These are phyloP conservation scores for Quercus mongolica DNA, from an alignment of 306 rosid species.

Conservation along the genomic window DNA sequence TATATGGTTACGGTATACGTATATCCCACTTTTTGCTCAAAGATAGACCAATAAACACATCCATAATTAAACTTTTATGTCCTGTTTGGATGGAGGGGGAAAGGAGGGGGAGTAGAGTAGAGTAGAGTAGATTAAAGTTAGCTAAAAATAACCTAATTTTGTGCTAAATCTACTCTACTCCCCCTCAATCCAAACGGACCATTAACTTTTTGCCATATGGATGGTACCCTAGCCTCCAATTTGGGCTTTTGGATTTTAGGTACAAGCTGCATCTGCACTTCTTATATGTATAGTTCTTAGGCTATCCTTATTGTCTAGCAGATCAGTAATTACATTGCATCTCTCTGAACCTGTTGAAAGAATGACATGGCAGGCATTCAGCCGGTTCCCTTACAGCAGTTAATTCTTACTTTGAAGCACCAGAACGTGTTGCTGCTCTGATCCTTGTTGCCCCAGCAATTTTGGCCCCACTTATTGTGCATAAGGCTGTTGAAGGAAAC, in stretches of 20 bases:
- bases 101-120: too few relatives aligned
- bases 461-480: constrained; percentile 53
- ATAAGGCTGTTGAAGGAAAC: constrained; percentile 32
- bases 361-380: constrained; percentile 72
- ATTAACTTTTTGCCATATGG: not conserved
- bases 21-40: constrained; percentile 1
- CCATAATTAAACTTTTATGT: not conserved
- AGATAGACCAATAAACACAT: not conserved
- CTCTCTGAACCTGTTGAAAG: not conserved
- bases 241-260: not conserved
- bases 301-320: constrained; percentile 2
- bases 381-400: constrained; percentile 87
- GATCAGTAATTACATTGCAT: constrained; percentile 5
- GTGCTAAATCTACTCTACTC: too few relatives aligned
- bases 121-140: too few relatives aligned
- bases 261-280: not conserved
- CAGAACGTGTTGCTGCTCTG: constrained; percentile 80
- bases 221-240: not conserved
- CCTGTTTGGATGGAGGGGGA: too few relatives aligned
- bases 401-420: constrained; percentile 83
- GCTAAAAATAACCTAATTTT: too few relatives aligned
- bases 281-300: not conserved
- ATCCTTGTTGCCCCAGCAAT: constrained; percentile 88
- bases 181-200: too few relatives aligned
- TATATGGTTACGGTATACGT: not conserved